Percentiles rank a stretch among this genome's conserved stretches.
Evolutionary conservation across 352 stramenopile species (phyloP).

Genomic region (Porosira glacialis): DNA sequence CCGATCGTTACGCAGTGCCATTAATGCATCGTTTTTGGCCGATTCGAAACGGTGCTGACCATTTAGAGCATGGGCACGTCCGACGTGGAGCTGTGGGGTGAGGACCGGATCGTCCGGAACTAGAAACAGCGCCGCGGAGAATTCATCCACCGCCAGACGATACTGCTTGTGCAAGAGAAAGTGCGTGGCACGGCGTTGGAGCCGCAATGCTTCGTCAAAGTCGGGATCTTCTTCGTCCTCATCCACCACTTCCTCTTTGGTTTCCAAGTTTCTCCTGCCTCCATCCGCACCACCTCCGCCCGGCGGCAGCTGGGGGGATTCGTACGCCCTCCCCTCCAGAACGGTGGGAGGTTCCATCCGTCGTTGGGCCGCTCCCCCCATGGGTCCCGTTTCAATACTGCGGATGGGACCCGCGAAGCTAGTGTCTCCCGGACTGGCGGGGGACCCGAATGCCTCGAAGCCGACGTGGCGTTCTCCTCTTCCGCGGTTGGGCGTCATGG

Average conservation of each 20-base stretch:
- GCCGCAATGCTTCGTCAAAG: conserved; percentile 76
- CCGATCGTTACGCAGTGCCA: conserved; percentile 56
- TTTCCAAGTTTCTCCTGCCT: too few relatives aligned
- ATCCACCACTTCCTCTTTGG: not conserved
- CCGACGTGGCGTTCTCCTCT: too few relatives aligned
- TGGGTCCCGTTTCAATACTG: conserved; percentile 40
- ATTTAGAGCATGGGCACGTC: conserved; percentile 76
- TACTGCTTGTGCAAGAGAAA: conserved; percentile 75
- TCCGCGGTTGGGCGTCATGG: too few relatives aligned
- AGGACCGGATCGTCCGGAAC: conserved; percentile 77
- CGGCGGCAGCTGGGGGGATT: too few relatives aligned
- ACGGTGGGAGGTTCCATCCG: conserved; percentile 12
- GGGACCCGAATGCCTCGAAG: too few relatives aligned
- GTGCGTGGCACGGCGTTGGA: conserved; percentile 66
- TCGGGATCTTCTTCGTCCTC: conserved; percentile 64
- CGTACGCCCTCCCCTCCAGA: not conserved
- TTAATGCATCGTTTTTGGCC: conserved; percentile 69
- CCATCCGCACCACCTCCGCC: too few relatives aligned
- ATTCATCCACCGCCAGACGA: conserved; percentile 73
- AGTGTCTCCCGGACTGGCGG: too few relatives aligned
- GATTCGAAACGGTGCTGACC: conserved; percentile 68
- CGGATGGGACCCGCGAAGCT: conserved; percentile 18
- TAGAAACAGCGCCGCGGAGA: conserved; percentile 75
- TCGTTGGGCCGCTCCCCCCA: conserved; percentile 39
- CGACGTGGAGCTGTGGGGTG: conserved; percentile 71